Evolutionary conservation across 345 rosid genomes (phyloP), one percentile per base, ranked within the genome.

Genomic region (Gossypium longicalyx): DNA sequence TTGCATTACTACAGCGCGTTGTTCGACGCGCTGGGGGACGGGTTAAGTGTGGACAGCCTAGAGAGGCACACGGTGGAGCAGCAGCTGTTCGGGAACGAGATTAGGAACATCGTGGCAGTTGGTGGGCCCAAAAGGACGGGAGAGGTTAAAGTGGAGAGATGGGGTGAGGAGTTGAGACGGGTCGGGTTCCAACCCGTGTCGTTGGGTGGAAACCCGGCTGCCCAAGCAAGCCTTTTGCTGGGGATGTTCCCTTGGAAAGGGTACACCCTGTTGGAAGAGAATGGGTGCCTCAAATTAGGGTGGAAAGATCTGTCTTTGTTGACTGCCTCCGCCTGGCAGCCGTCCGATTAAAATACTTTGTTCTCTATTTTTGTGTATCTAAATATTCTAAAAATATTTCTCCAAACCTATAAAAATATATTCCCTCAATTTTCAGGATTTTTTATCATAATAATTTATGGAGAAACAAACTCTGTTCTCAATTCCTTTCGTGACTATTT

Each of bases 171-270:
- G 81, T 64, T 94, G 49, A 72, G 71, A 23, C 77, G 93, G 80
- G 87, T 85, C 73, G 97, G 98, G 58, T 94, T 92, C 61, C 75
- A 70, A 72, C 84, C 89, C 56, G 97, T 94, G 1, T 94, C 98
- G 0, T 89, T 94, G 0, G 86, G 85, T 1, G 98, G 98, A 0
- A 92, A 83, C 91, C 98, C 97, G 80, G 97, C 92, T 0, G 85
- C 90, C 0, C 98, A 94, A 77, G 98, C 98, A 3, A 85, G 90
- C 41, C 83, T 94, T 79, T 77, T 94, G 79, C 82, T 94, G 2
- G 93, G 93, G 10, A 94, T 94, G 97, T 85, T 90, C 70, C 97
- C 98, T 7, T 89, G 98, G 97, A 90, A 89, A 78, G 98, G 98
- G 2, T 94, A 94, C 19, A 90, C 97, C 2, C 76, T 94, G 73